phyloP scores from a whole-genome alignment of 257 asterid genomes.

The Solanum piurae region DNA sequence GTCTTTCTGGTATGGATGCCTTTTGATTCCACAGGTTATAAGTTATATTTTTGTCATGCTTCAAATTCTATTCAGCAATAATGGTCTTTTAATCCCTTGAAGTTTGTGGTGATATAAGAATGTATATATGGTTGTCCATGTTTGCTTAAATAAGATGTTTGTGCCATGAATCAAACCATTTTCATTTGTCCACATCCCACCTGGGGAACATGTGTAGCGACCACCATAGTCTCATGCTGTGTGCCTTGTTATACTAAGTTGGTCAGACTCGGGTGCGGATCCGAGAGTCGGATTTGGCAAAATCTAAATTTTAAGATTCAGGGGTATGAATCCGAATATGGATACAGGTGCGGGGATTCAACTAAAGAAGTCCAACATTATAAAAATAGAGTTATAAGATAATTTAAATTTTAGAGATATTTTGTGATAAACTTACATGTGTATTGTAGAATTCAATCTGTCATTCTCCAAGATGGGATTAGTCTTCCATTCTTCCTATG shows the following conservation, averaged over 20 bases:
- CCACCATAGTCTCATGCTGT: neutral
- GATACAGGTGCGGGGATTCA: no score
- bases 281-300: neutral
- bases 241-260: neutral
- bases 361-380: no score
- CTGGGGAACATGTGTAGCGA: neutral
- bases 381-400: no score
- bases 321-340: neutral
- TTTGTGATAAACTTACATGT: neutral
- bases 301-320: neutral
- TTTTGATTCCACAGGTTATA: neutral
- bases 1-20: conserved; percentile 50
- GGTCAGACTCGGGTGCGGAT: neutral
- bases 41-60: neutral
- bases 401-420: no score
- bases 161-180: neutral
- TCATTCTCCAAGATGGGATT: neutral
- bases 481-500: neutral
- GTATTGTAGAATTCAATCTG: neutral
- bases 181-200: neutral
- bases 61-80: neutral
- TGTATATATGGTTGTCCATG: neutral
- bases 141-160: neutral
- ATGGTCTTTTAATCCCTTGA: neutral
- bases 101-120: neutral